Evolutionary conservation across 148 eudicot genomes (phyloP), one percentile per base, ranked within the genome.

Genomic region (Heliosperma pusillum): DNA sequence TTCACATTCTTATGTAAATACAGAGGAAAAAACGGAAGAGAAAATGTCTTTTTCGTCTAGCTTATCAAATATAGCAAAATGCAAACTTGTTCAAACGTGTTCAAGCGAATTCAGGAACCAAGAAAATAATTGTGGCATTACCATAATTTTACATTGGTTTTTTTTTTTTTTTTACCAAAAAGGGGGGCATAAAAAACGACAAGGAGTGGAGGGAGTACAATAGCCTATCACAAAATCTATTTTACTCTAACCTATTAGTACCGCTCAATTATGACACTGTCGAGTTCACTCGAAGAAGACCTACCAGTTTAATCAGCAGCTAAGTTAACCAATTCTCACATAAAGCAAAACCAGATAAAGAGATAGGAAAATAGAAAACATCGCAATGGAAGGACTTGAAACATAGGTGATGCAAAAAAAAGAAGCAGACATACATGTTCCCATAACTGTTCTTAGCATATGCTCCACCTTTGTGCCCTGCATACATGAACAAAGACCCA

Each of bases 391-490:
- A 71, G n/a, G 24, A 15, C 27, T 9, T 3, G 17, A 27, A 2
- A 4, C 17, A 22, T 30, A 26, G n/a, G 40, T 25, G 16, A 44
- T 6, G 26, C 13, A 72, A 42, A 72, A 21, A 76, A 15, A 55
- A 16, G 26, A 22, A 20, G 22, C 56, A 40, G 53, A 55, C 97
- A 77, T 87, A 95, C 99, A 95, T 84, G 72, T 95, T 95, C 70
- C 99, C 99, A 73, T 80, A 95, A 78, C 99, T 95, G 78, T 95
- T 95, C 83, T 95, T 95, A 26, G 99, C 99, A 85, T 92, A 95
- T 71, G 99, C 97, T 77, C 99, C 99, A 66, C 99, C 99, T 71
- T 89, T 84, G 76, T 92, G 97, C 71, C 99, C 97, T 75, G 99
- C 99, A 67, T 95, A 95, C 99, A 95, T 95, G 80, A 95, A 95